Evolutionary conservation across 2,329 filamentous ascomycete species (phyloP).

Genomic region (Chaetomium sp.): DNA sequence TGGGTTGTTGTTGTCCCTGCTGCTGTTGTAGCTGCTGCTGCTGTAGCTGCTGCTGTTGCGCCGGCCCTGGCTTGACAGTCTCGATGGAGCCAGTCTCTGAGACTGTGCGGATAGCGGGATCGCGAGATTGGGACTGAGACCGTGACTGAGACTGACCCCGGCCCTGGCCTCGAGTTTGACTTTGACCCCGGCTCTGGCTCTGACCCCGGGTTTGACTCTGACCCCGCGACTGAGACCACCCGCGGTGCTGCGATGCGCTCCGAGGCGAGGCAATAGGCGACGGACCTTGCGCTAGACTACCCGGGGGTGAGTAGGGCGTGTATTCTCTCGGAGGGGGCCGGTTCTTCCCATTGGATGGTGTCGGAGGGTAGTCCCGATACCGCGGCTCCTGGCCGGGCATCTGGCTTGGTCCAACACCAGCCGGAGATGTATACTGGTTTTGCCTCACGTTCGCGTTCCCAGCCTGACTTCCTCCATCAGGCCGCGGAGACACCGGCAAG

Average conservation of each 20-base stretch:
- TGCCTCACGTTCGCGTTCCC: constrained; percentile 7
- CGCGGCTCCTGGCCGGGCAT: constrained; percentile 28
- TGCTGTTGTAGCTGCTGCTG: background rate
- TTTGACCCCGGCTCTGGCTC: too few relatives aligned
- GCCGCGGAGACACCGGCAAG: constrained; percentile 20
- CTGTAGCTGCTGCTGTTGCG: background rate
- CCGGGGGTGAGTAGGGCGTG: constrained; percentile 1
- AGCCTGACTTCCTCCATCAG: background rate
- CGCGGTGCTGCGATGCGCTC: too few relatives aligned
- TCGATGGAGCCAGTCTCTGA: constrained; percentile 24
- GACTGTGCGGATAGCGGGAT: constrained; percentile 1
- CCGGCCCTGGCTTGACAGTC: constrained; percentile 16
- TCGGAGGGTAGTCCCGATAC: background rate
- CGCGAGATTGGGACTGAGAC: too few relatives aligned
- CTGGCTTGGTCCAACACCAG: constrained; percentile 8
- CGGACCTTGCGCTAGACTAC: background rate
- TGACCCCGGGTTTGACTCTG: too few relatives aligned
- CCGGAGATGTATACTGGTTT: constrained; percentile 23
- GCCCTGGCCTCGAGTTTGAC: too few relatives aligned
- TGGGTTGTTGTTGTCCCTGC: background rate
- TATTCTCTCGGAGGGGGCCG: background rate
- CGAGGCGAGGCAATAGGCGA: too few relatives aligned
- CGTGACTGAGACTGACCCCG: too few relatives aligned
- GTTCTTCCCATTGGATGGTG: too few relatives aligned
- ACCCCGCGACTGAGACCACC: too few relatives aligned